Evolutionary conservation across 495 filamentous ascomycete genomes (phyloP).

Genomic region (Lasiosphaeria miniovina): DNA sequence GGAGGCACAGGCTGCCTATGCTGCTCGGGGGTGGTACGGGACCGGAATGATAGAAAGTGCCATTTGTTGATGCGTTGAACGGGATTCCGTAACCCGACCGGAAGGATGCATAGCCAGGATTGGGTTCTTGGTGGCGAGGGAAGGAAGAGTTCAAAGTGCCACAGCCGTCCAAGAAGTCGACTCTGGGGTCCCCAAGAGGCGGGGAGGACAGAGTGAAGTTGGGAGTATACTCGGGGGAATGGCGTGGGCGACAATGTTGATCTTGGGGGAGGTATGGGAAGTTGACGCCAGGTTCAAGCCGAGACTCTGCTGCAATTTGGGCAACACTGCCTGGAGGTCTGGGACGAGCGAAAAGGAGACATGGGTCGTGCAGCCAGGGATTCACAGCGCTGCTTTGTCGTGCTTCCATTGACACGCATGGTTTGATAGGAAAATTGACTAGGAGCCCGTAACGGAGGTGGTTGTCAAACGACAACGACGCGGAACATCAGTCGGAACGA

Average conservation of each 20-base stretch:
- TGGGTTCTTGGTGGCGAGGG: too few relatives aligned
- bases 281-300: not conserved
- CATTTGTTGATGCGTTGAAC: too few relatives aligned
- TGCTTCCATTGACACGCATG: not conserved
- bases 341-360: not conserved
- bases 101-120: too few relatives aligned
- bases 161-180: too few relatives aligned
- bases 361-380: not conserved
- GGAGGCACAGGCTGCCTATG: too few relatives aligned
- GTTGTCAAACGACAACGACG: not conserved
- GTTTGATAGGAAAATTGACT: not conserved
- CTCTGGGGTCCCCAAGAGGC: not conserved
- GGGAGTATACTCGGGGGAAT: not conserved
- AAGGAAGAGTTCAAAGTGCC: too few relatives aligned
- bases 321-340: not conserved
- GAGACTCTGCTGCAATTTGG: not conserved
- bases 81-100: too few relatives aligned
- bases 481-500: not conserved
- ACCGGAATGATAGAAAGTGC: too few relatives aligned
- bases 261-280: not conserved
- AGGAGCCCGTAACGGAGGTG: not conserved
- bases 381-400: not conserved
- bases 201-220: not conserved
- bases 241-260: not conserved
- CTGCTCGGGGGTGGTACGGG: too few relatives aligned